Evolutionary conservation across 352 stramenopile species (phyloP), one percentile per base, ranked within the genome.

Genomic region (Globisporangium canariense): DNA sequence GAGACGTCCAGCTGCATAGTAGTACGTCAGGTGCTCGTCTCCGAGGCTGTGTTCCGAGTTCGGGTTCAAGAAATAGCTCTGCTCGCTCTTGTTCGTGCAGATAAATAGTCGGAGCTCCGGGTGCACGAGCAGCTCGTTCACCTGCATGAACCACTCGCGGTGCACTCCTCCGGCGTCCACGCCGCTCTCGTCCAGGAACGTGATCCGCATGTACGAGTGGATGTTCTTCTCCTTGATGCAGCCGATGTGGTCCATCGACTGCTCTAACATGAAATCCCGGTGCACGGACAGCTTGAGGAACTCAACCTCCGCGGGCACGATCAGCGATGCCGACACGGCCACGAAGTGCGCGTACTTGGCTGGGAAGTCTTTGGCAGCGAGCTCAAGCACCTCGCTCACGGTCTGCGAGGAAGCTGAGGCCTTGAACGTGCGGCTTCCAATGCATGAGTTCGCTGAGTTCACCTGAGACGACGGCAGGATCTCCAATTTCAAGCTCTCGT

Each of bases 71-170:
- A 72, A 85, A 59, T 78, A 88, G 20, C 76, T 78, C 45, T 88
- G 74, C 22, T 93, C 82, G 2, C 79, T 53, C 25, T 75, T 75
- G 71, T 89, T 91, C 2, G 61, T 69, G 63, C 77, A 88, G 9
- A 65, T 71, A 61, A 94, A 91, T 14, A 94, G 60, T 30, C 75
- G 69, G 0, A 81, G 62, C 28, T 68, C 65, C 10, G 76, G 70
- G 16, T 78, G 75, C 11, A 75, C 70, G 34, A 94, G 67, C 45
- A 80, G 38, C 54, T 91, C 77, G 41, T 81, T 90, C 1, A 96
- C 62, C 46, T 96, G 76, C 60, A 86, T 77, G 64, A 96, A 96
- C 91, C 91, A 97, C 68, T 96, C 88, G 9, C 89, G 81, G 64
- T 96, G 84, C 4, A 97, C 62, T 18, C 82, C 89, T n/a, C 89